Conservation (phyloP, 2,329 filamentous ascomycete species). For the Berkeleyomyces basicola region DNA sequence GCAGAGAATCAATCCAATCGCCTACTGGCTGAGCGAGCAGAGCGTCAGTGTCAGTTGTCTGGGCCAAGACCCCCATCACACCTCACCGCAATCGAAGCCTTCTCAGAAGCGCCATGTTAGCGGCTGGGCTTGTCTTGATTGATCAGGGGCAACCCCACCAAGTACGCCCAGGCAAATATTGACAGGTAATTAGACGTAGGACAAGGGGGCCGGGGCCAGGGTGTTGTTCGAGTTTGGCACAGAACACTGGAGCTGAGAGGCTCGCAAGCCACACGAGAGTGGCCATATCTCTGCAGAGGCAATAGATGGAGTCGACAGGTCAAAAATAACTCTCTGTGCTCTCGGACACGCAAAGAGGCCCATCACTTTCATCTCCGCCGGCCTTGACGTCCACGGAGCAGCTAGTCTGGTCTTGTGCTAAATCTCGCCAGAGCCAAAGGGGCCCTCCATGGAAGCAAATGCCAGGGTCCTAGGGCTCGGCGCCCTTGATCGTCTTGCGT, state of each 20-base stretch:
- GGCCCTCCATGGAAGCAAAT: neutral
- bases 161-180: neutral
- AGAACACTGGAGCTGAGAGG: neutral
- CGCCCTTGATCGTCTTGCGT: neutral
- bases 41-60: neutral
- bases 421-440: neutral
- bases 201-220: neutral
- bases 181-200: neutral
- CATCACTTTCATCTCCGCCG: neutral
- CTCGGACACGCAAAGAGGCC: neutral
- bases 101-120: too few species aligned
- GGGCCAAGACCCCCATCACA: neutral
- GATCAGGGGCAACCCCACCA: neutral
- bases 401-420: neutral
- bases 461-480: neutral
- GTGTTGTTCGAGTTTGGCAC: neutral
- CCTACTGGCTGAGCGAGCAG: neutral
- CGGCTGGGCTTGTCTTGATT: neutral
- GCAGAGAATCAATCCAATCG: neutral
- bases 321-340: neutral
- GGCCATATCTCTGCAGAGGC: neutral
- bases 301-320: neutral
- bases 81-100: too few species aligned
- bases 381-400: neutral
- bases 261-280: neutral